Evolutionary conservation across 1,139 yeast genomes (phyloP), one percentile per base, ranked within the genome.

Genomic region (Pichia sp.): DNA sequence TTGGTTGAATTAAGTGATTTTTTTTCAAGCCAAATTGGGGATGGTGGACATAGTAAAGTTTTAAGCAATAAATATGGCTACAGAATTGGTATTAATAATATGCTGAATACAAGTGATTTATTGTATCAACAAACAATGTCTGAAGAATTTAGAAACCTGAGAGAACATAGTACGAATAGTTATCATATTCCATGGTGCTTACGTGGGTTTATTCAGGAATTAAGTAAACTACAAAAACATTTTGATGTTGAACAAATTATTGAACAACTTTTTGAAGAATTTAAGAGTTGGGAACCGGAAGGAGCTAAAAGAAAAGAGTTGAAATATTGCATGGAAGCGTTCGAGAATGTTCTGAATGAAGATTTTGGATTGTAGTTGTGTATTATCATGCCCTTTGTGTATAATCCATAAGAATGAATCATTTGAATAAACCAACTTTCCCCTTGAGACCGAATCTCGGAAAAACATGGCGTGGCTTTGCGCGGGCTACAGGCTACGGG

Each of bases 121-220:
- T 69, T 77, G 4, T 69, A 72, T 11, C 74, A 76, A 5, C 69
- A 72, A 19, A 41, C 48, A 3, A 69, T 70, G 1, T 67, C 69
- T 54, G 70, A 72, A 52, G 79, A 74, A 54, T 74, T 73, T 3
- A 50, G 44, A 57, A 76, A 77, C 55, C 69, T 77, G 30, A 73
- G 77, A 28, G 77, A 73, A 48, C 66, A 76, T 18, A 79, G 79
- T 27, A 70, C 78, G 29, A 80, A 79, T 59, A 81, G 80, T 8
- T 80, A 73, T 58, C 75, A 79, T 45, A 66, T 80, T 42, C 84
- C 84, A 3, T 80, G 84, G 84, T 79, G 84, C 59, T 65, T 80
- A 38, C 63, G 84, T 29, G 84, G 84, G 0, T 68, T 79, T 34
- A 58, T 80, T 13, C 79, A 78, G 57, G 80, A 79, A 58, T 66